Percentiles rank a stretch among this genome's conserved stretches.
Evolutionary conservation across 2,329 filamentous ascomycete genomes (phyloP).

Genomic region (Tolypocladium tropicale): DNA sequence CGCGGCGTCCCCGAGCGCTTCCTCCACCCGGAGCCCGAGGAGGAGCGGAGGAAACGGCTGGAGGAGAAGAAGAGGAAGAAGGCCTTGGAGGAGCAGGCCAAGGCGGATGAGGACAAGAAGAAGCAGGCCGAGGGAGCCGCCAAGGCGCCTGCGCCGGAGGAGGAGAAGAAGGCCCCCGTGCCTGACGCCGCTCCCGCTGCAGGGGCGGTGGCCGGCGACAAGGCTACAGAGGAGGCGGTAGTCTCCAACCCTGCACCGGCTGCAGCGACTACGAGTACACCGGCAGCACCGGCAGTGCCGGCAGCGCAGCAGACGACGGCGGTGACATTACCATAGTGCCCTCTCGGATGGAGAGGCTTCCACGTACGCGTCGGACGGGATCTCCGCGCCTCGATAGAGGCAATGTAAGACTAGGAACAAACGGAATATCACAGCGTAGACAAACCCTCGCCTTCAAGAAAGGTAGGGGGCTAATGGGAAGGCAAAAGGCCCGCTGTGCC

Average conservation of each 20-base stretch:
- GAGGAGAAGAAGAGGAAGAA: conserved; percentile 11
- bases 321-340: not conserved
- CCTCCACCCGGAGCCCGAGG: conserved; percentile 24
- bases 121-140: conserved; percentile 7
- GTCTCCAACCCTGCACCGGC: not conserved
- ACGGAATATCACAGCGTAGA: not conserved
- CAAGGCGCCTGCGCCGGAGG: no score
- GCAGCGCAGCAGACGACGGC: not conserved
- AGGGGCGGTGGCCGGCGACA: not conserved
- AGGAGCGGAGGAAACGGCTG: conserved; percentile 11
- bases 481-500: not conserved
- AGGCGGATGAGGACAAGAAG: conserved; percentile 3
- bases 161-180: not conserved
- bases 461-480: not conserved
- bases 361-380: not conserved
- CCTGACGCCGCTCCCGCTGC: not conserved
- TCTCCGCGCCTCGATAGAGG: not conserved
- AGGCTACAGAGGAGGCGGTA: not conserved
- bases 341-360: no score
- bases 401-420: not conserved
- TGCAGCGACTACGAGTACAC: no score
- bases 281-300: not conserved
- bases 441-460: not conserved
- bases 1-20: conserved; percentile 76
- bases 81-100: not conserved